phyloP scores from a whole-genome alignment of 192 early-diverging fungal genomes.

The Gorgonomyces haynaldii region DNA sequence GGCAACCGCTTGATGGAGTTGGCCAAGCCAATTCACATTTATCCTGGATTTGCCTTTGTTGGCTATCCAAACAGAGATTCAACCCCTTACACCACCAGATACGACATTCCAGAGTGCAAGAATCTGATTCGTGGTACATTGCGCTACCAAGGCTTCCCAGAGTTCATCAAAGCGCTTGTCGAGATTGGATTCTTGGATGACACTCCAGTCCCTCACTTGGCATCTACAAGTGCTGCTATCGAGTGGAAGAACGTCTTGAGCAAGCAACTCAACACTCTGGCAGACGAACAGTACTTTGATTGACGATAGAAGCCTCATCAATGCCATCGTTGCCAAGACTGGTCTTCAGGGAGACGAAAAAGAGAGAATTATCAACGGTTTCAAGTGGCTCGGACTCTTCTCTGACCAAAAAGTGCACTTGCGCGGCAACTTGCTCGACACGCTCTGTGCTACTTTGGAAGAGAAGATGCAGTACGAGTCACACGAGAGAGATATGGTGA shows the following conservation, averaged over 20 bases:
- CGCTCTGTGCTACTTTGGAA: slow-evolving; percentile 90
- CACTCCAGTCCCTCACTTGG: slow-evolving; percentile 47
- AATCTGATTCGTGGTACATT: slow-evolving; percentile 91
- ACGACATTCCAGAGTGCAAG: slow-evolving; percentile 82
- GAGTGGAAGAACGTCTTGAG: slow-evolving; percentile 70
- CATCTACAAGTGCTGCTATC: slow-evolving; percentile 28
- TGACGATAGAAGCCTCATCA: slow-evolving; percentile 15
- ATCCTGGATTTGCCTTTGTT: slow-evolving; percentile 91
- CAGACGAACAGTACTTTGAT: too few species aligned
- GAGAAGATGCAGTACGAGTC: slow-evolving; percentile 90
- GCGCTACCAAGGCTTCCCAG: slow-evolving; percentile 92
- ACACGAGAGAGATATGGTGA: slow-evolving; percentile 91
- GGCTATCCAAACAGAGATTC: slow-evolving; percentile 98
- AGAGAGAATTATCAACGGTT: slow-evolving; percentile 28
- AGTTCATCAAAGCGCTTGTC: slow-evolving; percentile 91
- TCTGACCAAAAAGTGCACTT: slow-evolving; percentile 55
- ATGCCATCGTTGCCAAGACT: slow-evolving; percentile 56
- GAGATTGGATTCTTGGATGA: slow-evolving; percentile 87
- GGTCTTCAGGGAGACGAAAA: slow-evolving; percentile 20
- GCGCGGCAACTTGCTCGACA: slow-evolving; percentile 62
- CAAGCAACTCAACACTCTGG: too few species aligned
- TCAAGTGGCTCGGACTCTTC: slow-evolving; percentile 68
- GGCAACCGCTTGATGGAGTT: slow-evolving; percentile 82
- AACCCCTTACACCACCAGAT: slow-evolving; percentile 82
- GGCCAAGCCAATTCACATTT: slow-evolving; percentile 83